Base-by-base conservation (phyloP, 169 alveolate genomes). In the Eimeria falciformis region DNA sequence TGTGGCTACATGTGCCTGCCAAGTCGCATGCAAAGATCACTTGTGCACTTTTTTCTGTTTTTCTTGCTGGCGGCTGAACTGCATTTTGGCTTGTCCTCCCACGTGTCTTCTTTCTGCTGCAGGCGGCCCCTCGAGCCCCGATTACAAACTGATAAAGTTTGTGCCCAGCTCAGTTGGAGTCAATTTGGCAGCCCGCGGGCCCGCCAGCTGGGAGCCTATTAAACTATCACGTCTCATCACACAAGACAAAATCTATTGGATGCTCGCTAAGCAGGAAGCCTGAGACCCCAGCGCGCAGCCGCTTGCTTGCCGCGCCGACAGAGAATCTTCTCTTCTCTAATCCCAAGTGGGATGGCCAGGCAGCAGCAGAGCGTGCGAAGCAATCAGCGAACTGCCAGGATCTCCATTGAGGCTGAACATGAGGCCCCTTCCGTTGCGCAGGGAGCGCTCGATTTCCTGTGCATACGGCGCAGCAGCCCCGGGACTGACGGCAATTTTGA, bases 291-390 rank as follows among this genome's bases (percentile, higher is more conserved):
- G n/a, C n/a, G n/a, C n/a, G n/a, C n/a, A n/a, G 37, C 65, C 25
- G n/a, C 6, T 6, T 23, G 7, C 7, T 21, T 23, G 6, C 43
- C 65, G 21, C n/a, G n/a, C n/a, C n/a, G n/a, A n/a, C n/a, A n/a
- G n/a, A n/a, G n/a, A n/a, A n/a, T n/a, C n/a, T n/a, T n/a, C n/a
- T n/a, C n/a, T n/a, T n/a, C n/a, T n/a, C 50, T 69, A 69, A 2
- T 69, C 25, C 84, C 84, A 73, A 18, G 84, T 40, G 33, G 84
- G 84, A 62, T 73, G 84, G 18, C 84, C 84, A 43, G 84, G 84
- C 2, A 73, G 84, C 33, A 73, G 62, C 45, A 73, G 84, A 17
- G 62, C 27, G 27, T 73, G 47, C 7, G 84, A 40, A 4, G 55
- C 65, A 6, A 73, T 21, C 65, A 73, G 37, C 43, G 37, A 3